A percentile compares a stretch with the other conserved stretches of the same genome.
Conservation (phyloP, 257 asterid genomes). For the Capsicum rhomboideum region DNA sequence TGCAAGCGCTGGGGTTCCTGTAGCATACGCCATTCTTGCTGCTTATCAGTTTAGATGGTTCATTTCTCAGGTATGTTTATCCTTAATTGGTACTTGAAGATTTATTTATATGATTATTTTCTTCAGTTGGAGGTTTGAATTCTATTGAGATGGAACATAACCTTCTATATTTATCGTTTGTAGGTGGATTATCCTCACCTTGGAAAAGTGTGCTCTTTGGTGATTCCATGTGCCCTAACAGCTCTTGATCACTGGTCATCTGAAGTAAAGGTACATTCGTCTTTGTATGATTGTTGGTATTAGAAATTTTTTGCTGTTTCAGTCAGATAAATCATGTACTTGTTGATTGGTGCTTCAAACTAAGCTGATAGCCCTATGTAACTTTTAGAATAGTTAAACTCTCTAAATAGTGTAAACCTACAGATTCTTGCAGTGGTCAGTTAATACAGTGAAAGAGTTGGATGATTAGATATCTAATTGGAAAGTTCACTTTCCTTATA, state of each 20-base stretch:
- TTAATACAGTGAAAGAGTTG: not conserved
- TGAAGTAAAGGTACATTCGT: conserved; percentile 66
- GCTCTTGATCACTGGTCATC: conserved; percentile 99
- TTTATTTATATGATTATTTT: not conserved
- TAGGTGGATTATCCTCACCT: conserved; percentile 68
- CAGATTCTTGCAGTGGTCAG: not conserved
- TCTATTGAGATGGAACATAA: not conserved
- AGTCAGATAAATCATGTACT: not conserved
- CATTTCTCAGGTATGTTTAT: conserved; percentile 49
- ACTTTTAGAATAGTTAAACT: not conserved
- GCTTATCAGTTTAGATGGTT: conserved; percentile 85
- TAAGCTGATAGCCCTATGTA: not conserved
- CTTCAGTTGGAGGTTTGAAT: not conserved
- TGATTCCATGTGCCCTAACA: conserved; percentile 81
- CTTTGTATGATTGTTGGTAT: not conserved
- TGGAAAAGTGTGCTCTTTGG: conserved; percentile 69
- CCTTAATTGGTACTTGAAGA: not conserved
- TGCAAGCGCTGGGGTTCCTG: conserved; percentile 75
- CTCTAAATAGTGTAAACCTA: not conserved
- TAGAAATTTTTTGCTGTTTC: not conserved
- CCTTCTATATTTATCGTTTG: not conserved
- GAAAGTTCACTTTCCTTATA: not conserved
- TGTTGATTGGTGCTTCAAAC: not conserved
- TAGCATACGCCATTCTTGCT: conserved; percentile 70
- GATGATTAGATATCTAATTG: not conserved